A percentile compares a stretch with the other conserved stretches of the same genome.
phyloP scores from a whole-genome alignment of 2,329 filamentous ascomycete genomes.

The Ceratocystis alfenasii region DNA sequence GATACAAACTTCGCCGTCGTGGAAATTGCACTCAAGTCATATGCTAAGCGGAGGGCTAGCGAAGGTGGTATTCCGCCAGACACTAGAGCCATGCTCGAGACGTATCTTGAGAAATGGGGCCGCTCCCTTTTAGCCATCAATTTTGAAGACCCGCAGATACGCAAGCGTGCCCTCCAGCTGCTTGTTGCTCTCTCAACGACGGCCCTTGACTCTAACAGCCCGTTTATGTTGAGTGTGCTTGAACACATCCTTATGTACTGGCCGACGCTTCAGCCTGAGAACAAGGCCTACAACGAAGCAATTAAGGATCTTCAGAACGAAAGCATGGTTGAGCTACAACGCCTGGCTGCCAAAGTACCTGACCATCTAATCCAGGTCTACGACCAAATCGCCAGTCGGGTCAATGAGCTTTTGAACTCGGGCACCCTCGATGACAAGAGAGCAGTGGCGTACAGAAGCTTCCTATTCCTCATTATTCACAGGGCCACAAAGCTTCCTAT shows the following conservation, averaged over 20 bases:
- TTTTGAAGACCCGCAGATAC: slow-evolving; percentile 74
- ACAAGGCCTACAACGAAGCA: slow-evolving; percentile 68
- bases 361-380: slow-evolving; percentile 83
- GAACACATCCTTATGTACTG: slow-evolving; percentile 82
- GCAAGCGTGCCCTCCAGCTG: slow-evolving; percentile 68
- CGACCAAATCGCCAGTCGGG: slow-evolving; percentile 69
- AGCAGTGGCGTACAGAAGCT: slow-evolving; percentile 74
- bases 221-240: slow-evolving; percentile 77
- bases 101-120: slow-evolving; percentile 60
- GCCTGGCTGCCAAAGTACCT: slow-evolving; percentile 79
- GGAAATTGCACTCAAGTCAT: slow-evolving; percentile 79
- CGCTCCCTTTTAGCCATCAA: slow-evolving; percentile 55
- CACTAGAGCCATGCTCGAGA: slow-evolving; percentile 31
- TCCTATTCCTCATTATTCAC: slow-evolving; percentile 89
- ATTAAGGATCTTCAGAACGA: slow-evolving; percentile 80
- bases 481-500: slow-evolving; percentile 65
- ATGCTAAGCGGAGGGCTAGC: slow-evolving; percentile 56
- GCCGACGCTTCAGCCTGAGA: slow-evolving; percentile 58
- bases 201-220: slow-evolving; percentile 62
- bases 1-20: slow-evolving; percentile 86
- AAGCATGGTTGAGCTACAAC: slow-evolving; percentile 76
- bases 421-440: slow-evolving; percentile 69
- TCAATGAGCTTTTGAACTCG: slow-evolving; percentile 66
- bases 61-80: slow-evolving; percentile 14
- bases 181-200: slow-evolving; percentile 76